phyloP scores from a whole-genome alignment of 352 stramenopile species.

The Phytophthora pisi region DNA sequence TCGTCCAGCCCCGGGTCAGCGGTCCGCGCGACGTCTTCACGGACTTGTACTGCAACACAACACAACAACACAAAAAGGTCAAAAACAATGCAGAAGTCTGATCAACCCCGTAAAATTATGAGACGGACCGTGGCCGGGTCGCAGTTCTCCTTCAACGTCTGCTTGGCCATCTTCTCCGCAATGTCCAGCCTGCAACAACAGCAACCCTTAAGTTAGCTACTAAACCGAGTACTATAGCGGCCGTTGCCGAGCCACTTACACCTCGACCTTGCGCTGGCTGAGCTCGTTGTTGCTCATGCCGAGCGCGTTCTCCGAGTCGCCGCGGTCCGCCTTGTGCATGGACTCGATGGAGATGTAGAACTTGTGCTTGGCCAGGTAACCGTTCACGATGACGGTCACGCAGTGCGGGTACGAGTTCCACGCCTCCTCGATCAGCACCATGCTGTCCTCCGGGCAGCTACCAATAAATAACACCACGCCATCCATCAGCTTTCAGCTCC shows the following conservation, averaged over 20 bases:
- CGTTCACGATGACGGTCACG: conserved; percentile 85
- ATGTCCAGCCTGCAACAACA: conserved; percentile 64
- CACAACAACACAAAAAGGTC: neutral
- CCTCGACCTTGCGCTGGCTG: conserved; percentile 72
- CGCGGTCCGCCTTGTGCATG: conserved; percentile 64
- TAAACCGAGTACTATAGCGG: neutral
- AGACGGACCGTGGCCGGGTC: conserved; percentile 58
- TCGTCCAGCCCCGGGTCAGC: conserved; percentile 66
- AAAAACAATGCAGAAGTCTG: neutral
- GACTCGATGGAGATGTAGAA: conserved; percentile 90
- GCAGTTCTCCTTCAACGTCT: conserved; percentile 74
- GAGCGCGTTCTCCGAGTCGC: conserved; percentile 72
- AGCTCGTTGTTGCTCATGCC: conserved; percentile 75
- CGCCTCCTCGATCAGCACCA: conserved; percentile 86
- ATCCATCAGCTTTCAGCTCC: too few species aligned
- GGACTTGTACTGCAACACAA: conserved; percentile 60
- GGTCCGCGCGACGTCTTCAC: conserved; percentile 75
- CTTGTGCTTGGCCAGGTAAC: conserved; percentile 86
- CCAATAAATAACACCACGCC: neutral
- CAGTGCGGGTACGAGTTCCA: conserved; percentile 91
- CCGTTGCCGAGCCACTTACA: conserved; percentile 44
- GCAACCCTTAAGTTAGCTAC: neutral
- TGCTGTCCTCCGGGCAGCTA: conserved; percentile 84
- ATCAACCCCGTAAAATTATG: neutral
- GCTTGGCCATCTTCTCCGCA: conserved; percentile 75